These are phyloP conservation scores for Tuber melanosporum DNA, from an alignment of 495 filamentous ascomycete species.

Conservation along the genomic window DNA sequence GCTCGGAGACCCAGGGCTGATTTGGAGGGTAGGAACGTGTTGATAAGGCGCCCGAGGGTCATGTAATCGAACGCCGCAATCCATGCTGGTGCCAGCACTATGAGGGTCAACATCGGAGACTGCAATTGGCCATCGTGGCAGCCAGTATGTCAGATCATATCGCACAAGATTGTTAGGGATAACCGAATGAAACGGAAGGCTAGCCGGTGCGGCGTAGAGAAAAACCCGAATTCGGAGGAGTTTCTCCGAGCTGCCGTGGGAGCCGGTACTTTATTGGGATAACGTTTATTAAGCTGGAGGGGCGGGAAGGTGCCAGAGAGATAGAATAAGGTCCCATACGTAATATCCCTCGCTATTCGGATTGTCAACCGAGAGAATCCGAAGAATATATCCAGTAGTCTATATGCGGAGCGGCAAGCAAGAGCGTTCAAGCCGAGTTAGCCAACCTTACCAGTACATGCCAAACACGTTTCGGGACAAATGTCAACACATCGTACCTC, in stretches of 20 bases:
- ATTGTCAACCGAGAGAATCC: conserved; percentile 20
- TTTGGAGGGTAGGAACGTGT: conserved; percentile 28
- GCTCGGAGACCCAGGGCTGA: conserved; percentile 24
- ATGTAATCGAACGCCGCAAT: conserved; percentile 34
- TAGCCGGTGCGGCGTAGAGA: background rate
- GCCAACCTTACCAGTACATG: background rate
- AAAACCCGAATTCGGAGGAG: background rate
- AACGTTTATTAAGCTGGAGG: background rate
- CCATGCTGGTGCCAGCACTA: conserved; percentile 30
- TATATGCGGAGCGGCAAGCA: background rate
- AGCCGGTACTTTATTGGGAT: background rate
- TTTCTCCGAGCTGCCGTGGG: background rate
- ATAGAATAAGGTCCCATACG: background rate
- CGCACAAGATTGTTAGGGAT: background rate
- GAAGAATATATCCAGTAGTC: conserved; percentile 19
- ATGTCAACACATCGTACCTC: conserved; percentile 23
- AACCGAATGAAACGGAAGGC: background rate
- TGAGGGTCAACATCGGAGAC: conserved; percentile 25
- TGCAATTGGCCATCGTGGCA: background rate
- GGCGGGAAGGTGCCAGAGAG: background rate
- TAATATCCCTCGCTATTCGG: conserved; percentile 17
- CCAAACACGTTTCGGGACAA: background rate
- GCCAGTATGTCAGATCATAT: conserved; percentile 1
- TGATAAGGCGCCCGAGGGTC: conserved; percentile 31
- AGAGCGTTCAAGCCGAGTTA: background rate